These are phyloP conservation scores for Ganoderma boninense DNA, from an alignment of 1,284 basidiomycete genomes.

Conservation along the genomic window DNA sequence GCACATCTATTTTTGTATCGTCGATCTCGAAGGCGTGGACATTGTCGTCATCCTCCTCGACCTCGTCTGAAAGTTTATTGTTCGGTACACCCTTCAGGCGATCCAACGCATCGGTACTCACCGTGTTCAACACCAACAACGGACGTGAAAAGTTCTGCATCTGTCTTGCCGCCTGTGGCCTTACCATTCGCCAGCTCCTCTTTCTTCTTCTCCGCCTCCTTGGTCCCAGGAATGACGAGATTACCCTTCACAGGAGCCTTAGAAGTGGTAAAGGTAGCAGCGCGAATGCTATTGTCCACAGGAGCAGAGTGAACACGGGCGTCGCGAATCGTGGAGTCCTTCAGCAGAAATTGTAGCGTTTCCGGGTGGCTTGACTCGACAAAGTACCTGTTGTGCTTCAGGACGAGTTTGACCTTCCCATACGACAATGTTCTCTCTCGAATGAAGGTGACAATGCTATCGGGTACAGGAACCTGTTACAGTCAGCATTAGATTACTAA, in stretches of 20 bases:
- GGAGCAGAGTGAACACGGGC: constrained; percentile 76
- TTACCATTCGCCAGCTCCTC: constrained; percentile 55
- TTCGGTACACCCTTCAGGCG: background rate
- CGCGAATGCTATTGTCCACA: constrained; percentile 75
- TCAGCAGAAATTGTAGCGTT: constrained; percentile 85
- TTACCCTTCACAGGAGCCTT: constrained; percentile 85
- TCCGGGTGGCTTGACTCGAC: constrained; percentile 95
- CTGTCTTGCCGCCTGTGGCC: constrained; percentile 48
- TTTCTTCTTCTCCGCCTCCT: constrained; percentile 72
- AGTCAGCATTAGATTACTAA: constrained; percentile 15
- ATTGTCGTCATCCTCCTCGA: constrained; percentile 96
- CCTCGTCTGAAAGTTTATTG: constrained; percentile 72
- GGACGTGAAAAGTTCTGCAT: constrained; percentile 86
- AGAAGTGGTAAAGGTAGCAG: constrained; percentile 83
- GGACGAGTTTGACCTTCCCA: constrained; percentile 95
- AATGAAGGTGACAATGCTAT: constrained; percentile 84
- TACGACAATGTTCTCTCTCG: constrained; percentile 92
- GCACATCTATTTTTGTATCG: constrained; percentile 89
- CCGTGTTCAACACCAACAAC: constrained; percentile 92
- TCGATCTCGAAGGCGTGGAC: constrained; percentile 96
- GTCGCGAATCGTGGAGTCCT: constrained; percentile 85
- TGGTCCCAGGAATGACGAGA: constrained; percentile 88
- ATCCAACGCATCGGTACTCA: constrained; percentile 45
- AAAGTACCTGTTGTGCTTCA: constrained; percentile 97
- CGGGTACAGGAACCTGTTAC: constrained; percentile 85